phyloP scores from a whole-genome alignment of 1,284 basidiomycete genomes.

The Coriolopsis trogii region DNA sequence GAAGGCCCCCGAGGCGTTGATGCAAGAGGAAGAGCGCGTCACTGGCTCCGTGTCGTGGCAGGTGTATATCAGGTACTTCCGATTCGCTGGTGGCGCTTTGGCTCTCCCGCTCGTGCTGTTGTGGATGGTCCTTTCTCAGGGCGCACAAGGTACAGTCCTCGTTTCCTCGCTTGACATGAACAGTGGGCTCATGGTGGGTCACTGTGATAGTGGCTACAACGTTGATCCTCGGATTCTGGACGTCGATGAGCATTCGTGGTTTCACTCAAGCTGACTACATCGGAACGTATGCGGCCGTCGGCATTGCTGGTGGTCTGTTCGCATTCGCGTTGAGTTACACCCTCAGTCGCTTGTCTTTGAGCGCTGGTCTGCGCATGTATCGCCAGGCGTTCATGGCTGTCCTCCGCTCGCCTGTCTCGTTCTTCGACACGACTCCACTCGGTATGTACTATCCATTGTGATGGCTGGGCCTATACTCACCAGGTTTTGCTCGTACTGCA shows the following conservation, averaged over 20 bases:
- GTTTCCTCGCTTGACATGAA: not conserved
- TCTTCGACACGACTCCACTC: slow-evolving; percentile 85
- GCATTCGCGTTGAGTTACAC: slow-evolving; percentile 56
- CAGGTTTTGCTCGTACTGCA: slow-evolving; percentile 26
- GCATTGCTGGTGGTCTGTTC: slow-evolving; percentile 55
- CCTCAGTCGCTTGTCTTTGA: slow-evolving; percentile 54
- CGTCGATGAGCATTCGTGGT: slow-evolving; percentile 39
- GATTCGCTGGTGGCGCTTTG: slow-evolving; percentile 49
- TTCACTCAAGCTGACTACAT: slow-evolving; percentile 66
- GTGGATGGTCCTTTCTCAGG: slow-evolving; percentile 31
- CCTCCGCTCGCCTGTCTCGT: slow-evolving; percentile 69
- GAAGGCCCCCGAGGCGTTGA: slow-evolving; percentile 27
- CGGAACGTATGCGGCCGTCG: slow-evolving; percentile 66
- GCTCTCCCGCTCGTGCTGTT: slow-evolving; percentile 42
- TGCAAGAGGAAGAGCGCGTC: slow-evolving; percentile 41
- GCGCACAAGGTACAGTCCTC: slow-evolving; percentile 31
- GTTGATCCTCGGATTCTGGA: slow-evolving; percentile 46
- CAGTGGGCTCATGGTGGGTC: not conserved
- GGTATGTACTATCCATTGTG: slow-evolving; percentile 41
- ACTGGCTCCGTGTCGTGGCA: slow-evolving; percentile 35
- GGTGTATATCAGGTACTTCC: slow-evolving; percentile 43
- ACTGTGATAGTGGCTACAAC: slow-evolving; percentile 39
- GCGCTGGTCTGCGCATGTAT: slow-evolving; percentile 66
- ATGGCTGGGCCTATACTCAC: not conserved
- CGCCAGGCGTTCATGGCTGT: slow-evolving; percentile 57